Conservation (phyloP, 1,139 yeast species). For the Suhomyces bokatorum region DNA sequence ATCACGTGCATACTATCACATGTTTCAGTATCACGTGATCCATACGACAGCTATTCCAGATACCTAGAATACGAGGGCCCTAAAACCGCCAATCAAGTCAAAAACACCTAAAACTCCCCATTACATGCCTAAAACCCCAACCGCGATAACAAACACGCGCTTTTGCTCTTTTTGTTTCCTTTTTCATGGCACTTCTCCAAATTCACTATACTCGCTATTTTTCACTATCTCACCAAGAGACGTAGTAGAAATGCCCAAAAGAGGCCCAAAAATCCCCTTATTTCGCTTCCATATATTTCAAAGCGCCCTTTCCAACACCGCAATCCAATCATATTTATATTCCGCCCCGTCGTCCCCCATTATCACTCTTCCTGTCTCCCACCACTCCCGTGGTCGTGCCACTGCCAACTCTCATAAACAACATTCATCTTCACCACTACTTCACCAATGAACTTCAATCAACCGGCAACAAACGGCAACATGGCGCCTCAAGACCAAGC, state of each 20-base stretch:
- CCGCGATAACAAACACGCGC: no score
- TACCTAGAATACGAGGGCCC: no score
- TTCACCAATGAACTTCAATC: constrained; percentile 13
- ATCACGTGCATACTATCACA: no score
- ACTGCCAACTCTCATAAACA: constrained; percentile 3
- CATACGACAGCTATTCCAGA: no score
- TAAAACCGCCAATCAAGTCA: no score
- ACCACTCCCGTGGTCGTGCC: constrained; percentile 1
- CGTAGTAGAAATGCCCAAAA: not conserved
- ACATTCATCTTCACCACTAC: not conserved
- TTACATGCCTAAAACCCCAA: no score
- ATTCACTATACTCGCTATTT: not conserved
- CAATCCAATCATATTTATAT: not conserved
- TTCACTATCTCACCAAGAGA: not conserved
- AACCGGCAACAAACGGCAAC: constrained; percentile 8
- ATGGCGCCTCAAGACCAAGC: constrained; percentile 10
- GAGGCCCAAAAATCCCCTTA: not conserved
- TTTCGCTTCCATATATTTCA: no score
- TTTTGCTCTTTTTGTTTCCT: not conserved
- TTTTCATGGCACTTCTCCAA: not conserved
- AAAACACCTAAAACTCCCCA: no score
- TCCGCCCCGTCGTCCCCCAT: not conserved
- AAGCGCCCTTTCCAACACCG: not conserved
- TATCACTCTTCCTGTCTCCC: not conserved
- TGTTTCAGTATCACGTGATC: no score